These are phyloP conservation scores for Ogataea salicorniae DNA, from an alignment of 805 yeast species.

Conservation along the genomic window DNA sequence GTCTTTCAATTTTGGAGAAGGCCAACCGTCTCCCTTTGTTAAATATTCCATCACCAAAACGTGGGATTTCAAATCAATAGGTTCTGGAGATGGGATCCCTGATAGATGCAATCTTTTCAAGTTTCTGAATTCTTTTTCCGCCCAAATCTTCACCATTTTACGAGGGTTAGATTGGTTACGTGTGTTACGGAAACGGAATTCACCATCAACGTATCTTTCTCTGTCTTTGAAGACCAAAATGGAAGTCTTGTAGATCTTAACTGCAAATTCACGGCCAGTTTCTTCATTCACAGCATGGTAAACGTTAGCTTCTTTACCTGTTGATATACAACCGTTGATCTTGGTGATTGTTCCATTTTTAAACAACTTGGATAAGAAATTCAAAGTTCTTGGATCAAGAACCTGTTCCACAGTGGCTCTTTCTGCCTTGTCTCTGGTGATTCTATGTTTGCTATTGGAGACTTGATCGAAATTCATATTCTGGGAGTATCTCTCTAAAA, in stretches of 20 bases:
- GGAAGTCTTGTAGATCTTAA: slow-evolving; percentile 93
- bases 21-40: slow-evolving; percentile 73
- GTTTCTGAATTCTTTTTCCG: slow-evolving; percentile 94
- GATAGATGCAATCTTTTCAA: slow-evolving; percentile 71
- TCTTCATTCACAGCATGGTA: slow-evolving; percentile 64
- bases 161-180: slow-evolving; percentile 88
- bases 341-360: slow-evolving; percentile 79
- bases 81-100: slow-evolving; percentile 93
- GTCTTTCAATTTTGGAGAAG: slow-evolving; percentile 86
- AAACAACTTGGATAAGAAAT: slow-evolving; percentile 74
- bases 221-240: slow-evolving; percentile 95
- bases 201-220: slow-evolving; percentile 94
- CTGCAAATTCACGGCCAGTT: slow-evolving; percentile 62
- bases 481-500: slow-evolving; percentile 58
- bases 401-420: slow-evolving; percentile 97
- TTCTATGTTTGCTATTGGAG: slow-evolving; percentile 49
- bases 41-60: slow-evolving; percentile 93
- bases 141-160: slow-evolving; percentile 98
- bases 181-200: slow-evolving; percentile 81
- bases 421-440: slow-evolving; percentile 77
- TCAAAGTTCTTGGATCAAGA: slow-evolving; percentile 87
- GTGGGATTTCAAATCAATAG: slow-evolving; percentile 81
- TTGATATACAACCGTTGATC: slow-evolving; percentile 89
- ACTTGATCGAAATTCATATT: slow-evolving; percentile 61
- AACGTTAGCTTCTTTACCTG: slow-evolving; percentile 99